Percentiles rank a stretch among this genome's conserved stretches.
phyloP scores from a whole-genome alignment of 2,329 filamentous ascomycete genomes.

The Ceratocystiopsis sp. region DNA sequence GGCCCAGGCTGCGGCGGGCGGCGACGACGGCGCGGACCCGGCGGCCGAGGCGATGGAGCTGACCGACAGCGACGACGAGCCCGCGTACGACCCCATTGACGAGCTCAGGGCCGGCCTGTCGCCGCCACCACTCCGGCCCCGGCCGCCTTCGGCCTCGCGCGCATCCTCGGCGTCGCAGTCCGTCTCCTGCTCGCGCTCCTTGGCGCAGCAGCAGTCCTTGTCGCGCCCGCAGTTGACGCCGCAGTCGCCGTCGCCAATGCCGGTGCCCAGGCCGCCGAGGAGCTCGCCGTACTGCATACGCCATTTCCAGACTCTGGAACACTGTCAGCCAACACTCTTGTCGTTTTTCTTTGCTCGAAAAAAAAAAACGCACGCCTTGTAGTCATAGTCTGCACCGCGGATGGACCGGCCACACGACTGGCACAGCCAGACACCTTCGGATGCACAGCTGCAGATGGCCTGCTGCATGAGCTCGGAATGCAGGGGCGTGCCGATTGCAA shows the following conservation, averaged over 20 bases:
- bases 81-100: constrained; percentile 4
- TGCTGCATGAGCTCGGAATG: constrained; percentile 38
- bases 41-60: constrained; percentile 3
- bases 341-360: not conserved
- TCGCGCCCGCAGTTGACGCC: constrained; percentile 80
- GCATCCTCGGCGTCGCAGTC: constrained; percentile 72
- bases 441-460: constrained; percentile 34
- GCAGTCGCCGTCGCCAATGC: constrained; percentile 74
- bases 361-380: constrained; percentile 30
- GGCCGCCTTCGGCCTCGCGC: constrained; percentile 23
- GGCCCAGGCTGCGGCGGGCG: constrained; percentile 4
- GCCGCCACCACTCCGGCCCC: no score
- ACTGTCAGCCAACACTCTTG: constrained; percentile 1
- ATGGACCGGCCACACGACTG: constrained; percentile 64
- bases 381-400: constrained; percentile 39
- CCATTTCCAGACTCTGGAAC: constrained; percentile 65
- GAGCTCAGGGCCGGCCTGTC: not conserved
- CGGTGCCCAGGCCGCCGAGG: constrained; percentile 64
- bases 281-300: constrained; percentile 69
- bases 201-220: constrained; percentile 55
- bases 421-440: constrained; percentile 63
- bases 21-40: constrained; percentile 1
- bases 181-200: constrained; percentile 65
- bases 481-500: constrained; percentile 29
- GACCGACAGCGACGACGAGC: constrained; percentile 4